These are phyloP conservation scores for Candida awuae DNA, from an alignment of 805 yeast species.

Conservation along the genomic window DNA sequence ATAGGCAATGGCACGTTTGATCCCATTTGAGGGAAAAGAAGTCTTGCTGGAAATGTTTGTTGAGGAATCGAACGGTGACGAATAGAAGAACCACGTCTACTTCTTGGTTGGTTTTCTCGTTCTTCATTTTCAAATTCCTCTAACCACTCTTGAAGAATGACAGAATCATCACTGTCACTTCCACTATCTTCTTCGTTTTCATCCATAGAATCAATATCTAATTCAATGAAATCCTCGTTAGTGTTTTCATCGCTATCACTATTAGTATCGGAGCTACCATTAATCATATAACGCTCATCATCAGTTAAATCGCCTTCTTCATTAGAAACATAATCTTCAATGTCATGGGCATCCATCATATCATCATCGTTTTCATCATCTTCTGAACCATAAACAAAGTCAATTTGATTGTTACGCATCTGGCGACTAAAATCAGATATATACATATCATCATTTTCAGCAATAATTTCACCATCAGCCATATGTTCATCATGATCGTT, in stretches of 20 bases:
- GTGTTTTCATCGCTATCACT: constrained; percentile 13
- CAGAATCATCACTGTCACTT: constrained; percentile 25
- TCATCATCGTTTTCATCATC: constrained; percentile 19
- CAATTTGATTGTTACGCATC: constrained; percentile 1
- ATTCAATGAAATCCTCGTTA: constrained; percentile 16
- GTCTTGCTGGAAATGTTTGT: neutral
- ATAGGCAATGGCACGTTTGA: constrained; percentile 6
- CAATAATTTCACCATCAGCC: constrained; percentile 25
- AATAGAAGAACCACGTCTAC: constrained; percentile 6
- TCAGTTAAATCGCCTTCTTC: constrained; percentile 15
- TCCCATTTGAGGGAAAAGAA: neutral
- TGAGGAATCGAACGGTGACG: neutral
- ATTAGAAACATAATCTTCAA: constrained; percentile 12
- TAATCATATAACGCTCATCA: constrained; percentile 7
- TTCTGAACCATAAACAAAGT: constrained; percentile 13
- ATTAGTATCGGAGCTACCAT: constrained; percentile 15
- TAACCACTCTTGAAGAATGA: constrained; percentile 27
- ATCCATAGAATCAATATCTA: constrained; percentile 17
- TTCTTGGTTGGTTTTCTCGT: constrained; percentile 14
- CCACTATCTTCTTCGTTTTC: constrained; percentile 13
- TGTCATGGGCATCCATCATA: constrained; percentile 21
- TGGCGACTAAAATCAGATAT: constrained; percentile 1
- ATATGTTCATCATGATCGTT: constrained; percentile 23
- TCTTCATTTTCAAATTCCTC: constrained; percentile 24
- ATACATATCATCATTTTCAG: constrained; percentile 24